A percentile compares a stretch with the other conserved stretches of the same genome.
Conservation (phyloP, 1,139 yeast species). For the Kazachstania sp. region DNA sequence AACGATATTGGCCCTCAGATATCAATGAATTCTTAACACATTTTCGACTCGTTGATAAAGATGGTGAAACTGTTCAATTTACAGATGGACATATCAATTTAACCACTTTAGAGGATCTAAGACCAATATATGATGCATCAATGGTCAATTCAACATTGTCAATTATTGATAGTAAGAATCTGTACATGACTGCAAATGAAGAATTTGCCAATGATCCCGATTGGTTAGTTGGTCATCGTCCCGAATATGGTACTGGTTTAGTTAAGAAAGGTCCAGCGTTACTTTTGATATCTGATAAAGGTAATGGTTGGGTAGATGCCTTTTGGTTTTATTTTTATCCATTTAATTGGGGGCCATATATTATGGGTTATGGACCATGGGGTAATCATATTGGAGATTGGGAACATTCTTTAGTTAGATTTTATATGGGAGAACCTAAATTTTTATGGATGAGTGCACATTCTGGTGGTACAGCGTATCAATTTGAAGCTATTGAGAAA, state of each 20-base stretch:
- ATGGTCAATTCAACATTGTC: conserved; percentile 11
- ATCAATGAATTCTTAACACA: conserved; percentile 58
- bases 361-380: conserved; percentile 95
- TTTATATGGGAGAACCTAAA: conserved; percentile 72
- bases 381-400: conserved; percentile 98
- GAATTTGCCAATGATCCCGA: conserved; percentile 64
- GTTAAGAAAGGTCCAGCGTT: conserved; percentile 73
- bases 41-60: conserved; percentile 38
- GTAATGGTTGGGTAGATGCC: conserved; percentile 82
- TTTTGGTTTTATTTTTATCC: conserved; percentile 95
- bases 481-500: conserved; percentile 67
- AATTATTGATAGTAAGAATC: conserved; percentile 23
- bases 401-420: conserved; percentile 90
- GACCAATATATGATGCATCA: conserved; percentile 1
- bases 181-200: conserved; percentile 55
- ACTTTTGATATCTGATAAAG: conserved; percentile 79
- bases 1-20: conserved; percentile 77
- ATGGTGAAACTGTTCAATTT: conserved; percentile 10
- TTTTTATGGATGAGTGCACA: conserved; percentile 98
- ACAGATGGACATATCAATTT: conserved; percentile 28
- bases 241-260: conserved; percentile 63
- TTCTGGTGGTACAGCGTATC: conserved; percentile 92
- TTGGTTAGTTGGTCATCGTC: conserved; percentile 75
- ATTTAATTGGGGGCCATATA: conserved; percentile 90
- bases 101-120: conserved; percentile 4